Conservation (phyloP, 495 filamentous ascomycete genomes). For the Talaromyces liani region DNA sequence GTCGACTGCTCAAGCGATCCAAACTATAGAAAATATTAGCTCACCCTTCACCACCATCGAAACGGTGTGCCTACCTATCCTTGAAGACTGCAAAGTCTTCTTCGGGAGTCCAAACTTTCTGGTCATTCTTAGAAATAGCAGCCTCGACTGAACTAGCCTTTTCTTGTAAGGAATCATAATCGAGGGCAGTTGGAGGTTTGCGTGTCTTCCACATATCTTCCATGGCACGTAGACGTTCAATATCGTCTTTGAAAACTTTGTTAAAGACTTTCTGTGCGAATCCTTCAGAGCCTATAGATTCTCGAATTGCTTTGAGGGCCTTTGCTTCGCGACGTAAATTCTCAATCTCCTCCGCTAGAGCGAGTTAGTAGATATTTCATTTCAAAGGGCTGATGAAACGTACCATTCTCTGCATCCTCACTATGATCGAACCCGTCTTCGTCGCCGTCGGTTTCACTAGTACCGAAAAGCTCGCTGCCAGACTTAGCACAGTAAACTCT, state of each 20-base stretch:
- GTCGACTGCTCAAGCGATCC: constrained; percentile 63
- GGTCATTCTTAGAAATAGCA: constrained; percentile 56
- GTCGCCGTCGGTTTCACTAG: constrained; percentile 73
- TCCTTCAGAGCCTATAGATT: constrained; percentile 73
- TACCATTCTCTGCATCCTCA: constrained; percentile 74
- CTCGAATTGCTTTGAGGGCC: constrained; percentile 72
- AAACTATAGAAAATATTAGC: constrained; percentile 38
- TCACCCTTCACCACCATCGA: constrained; percentile 10
- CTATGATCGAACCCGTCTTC: constrained; percentile 60
- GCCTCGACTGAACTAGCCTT: constrained; percentile 42
- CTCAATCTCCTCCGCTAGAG: constrained; percentile 69
- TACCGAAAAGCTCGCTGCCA: constrained; percentile 75
- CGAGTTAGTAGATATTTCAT: constrained; percentile 16
- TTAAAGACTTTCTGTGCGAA: constrained; percentile 79
- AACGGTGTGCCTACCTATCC: constrained; percentile 46
- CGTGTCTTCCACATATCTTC: constrained; percentile 94
- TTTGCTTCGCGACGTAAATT: constrained; percentile 76
- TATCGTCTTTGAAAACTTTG: constrained; percentile 87
- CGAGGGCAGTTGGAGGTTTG: constrained; percentile 62
- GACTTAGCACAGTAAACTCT: constrained; percentile 11
- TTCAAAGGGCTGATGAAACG: constrained; percentile 3
- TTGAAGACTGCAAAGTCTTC: constrained; percentile 85
- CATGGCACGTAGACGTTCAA: constrained; percentile 76
- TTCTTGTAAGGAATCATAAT: constrained; percentile 50
- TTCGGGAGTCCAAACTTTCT: constrained; percentile 67